Conservation (phyloP, 768 basidiomycete species). For the Termitomyces sp. region DNA sequence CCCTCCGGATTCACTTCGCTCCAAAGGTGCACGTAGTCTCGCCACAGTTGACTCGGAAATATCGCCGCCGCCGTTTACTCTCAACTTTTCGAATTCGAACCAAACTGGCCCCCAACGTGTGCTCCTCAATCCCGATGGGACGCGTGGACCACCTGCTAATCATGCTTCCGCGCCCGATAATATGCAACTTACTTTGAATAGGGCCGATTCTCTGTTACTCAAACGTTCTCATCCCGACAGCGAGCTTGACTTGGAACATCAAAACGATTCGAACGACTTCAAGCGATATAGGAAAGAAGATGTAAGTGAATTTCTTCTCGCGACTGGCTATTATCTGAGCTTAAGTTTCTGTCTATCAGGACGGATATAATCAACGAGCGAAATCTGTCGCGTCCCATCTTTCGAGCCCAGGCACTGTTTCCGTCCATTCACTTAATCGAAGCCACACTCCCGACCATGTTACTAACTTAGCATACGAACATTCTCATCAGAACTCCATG, state of each 20-base stretch:
- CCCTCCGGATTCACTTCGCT: constrained; percentile 12
- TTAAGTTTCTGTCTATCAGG: constrained; percentile 1
- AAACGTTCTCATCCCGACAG: constrained; percentile 7
- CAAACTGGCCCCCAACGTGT: constrained; percentile 17
- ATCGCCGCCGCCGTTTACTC: constrained; percentile 4
- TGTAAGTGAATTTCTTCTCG: neutral
- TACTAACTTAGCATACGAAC: constrained; percentile 2
- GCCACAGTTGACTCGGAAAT: neutral
- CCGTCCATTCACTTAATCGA: constrained; percentile 1
- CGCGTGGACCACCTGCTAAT: constrained; percentile 4
- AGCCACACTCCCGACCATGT: constrained; percentile 5
- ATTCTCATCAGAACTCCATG: neutral
- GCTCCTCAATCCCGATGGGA: constrained; percentile 11
- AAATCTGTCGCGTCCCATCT: constrained; percentile 3
- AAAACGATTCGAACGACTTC: neutral
- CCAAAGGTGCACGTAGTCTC: neutral
- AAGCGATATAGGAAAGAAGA: constrained; percentile 11
- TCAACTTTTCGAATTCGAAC: constrained; percentile 12
- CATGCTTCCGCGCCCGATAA: neutral
- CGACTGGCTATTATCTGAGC: neutral
- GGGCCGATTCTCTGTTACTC: neutral
- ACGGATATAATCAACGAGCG: constrained; percentile 1
- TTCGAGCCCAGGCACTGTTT: constrained; percentile 6
- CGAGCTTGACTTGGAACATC: constrained; percentile 3
- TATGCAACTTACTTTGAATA: neutral